Conservation (phyloP, 208 protist genomes). For the Phytomonas francai region DNA sequence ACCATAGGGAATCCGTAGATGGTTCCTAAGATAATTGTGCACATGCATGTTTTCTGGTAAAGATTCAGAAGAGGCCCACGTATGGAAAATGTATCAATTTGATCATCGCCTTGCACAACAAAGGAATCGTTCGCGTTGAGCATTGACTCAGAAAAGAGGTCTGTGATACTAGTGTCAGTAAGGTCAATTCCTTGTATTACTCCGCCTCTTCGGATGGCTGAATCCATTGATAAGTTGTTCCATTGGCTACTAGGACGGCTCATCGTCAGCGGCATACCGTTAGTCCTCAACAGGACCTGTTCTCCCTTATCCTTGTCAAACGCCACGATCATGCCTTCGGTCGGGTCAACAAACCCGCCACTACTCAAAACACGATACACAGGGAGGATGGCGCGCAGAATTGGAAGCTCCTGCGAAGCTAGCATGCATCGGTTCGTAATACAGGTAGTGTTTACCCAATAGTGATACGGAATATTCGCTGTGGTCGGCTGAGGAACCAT, state of each 20-base stretch:
- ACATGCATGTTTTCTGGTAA: constrained; percentile 75
- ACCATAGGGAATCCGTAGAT: constrained; percentile 86
- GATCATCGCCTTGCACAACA: constrained; percentile 28
- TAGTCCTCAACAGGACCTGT: constrained; percentile 64
- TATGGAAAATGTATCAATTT: constrained; percentile 20
- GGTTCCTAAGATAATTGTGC: constrained; percentile 65
- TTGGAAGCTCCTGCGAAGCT: constrained; percentile 64
- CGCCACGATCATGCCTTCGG: constrained; percentile 65
- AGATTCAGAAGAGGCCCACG: constrained; percentile 66
- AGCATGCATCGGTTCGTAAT: constrained; percentile 73
- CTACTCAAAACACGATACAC: constrained; percentile 61
- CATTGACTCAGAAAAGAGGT: constrained; percentile 22
- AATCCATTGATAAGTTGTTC: constrained; percentile 4
- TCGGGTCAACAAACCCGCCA: constrained; percentile 27
- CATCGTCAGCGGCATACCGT: constrained; percentile 65
- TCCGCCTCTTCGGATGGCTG: not conserved
- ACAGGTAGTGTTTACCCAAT: constrained; percentile 84
- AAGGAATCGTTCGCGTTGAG: constrained; percentile 58
- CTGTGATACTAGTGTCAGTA: constrained; percentile 5
- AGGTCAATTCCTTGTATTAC: constrained; percentile 11
- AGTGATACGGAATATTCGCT: constrained; percentile 71
- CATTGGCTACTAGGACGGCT: constrained; percentile 7
- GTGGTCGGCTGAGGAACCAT: constrained; percentile 42
- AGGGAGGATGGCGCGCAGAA: constrained; percentile 60
- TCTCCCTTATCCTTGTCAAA: constrained; percentile 72